A percentile compares a stretch with the other conserved stretches of the same genome.
These are phyloP conservation scores for Diplodia corticola DNA, from an alignment of 2,329 filamentous ascomycete genomes.

Conservation along the genomic window DNA sequence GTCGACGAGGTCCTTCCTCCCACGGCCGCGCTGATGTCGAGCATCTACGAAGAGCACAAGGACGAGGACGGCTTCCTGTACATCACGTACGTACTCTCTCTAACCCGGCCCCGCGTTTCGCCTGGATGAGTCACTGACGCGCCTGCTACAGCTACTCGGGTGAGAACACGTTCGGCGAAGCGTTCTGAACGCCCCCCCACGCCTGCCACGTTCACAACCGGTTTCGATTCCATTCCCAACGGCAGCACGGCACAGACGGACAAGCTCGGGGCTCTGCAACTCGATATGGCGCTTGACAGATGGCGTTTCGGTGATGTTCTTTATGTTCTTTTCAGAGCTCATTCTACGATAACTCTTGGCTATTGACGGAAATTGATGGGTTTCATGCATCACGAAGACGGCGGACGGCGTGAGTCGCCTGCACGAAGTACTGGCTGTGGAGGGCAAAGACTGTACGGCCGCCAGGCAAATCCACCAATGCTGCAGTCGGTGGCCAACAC, in stretches of 20 bases:
- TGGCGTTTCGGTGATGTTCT: constrained; percentile 32
- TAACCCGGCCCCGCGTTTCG: background rate
- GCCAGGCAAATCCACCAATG: background rate
- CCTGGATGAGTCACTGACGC: background rate
- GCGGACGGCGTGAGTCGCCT: background rate
- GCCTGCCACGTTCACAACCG: constrained; percentile 5
- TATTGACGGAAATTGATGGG: constrained; percentile 18
- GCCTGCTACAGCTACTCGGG: constrained; percentile 71
- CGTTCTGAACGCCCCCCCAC: constrained; percentile 14
- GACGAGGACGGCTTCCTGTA: constrained; percentile 87
- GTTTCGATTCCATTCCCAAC: constrained; percentile 16
- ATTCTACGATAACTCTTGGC: background rate
- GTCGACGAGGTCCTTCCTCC: constrained; percentile 97
- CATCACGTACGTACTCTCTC: constrained; percentile 70
- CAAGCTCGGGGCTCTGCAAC: constrained; percentile 7
- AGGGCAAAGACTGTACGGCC: background rate
- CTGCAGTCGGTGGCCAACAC: background rate
- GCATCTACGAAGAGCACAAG: constrained; percentile 99
- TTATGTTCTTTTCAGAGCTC: constrained; percentile 25
- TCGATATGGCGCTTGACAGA: constrained; percentile 26
- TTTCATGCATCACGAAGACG: constrained; percentile 3
- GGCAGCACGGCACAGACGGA: constrained; percentile 6
- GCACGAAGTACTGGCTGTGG: background rate
- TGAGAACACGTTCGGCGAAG: constrained; percentile 91
- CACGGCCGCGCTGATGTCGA: constrained; percentile 97